Evolutionary conservation across 78 protist genomes (phyloP).

Genomic region (Dictyostelium firmibasis): DNA sequence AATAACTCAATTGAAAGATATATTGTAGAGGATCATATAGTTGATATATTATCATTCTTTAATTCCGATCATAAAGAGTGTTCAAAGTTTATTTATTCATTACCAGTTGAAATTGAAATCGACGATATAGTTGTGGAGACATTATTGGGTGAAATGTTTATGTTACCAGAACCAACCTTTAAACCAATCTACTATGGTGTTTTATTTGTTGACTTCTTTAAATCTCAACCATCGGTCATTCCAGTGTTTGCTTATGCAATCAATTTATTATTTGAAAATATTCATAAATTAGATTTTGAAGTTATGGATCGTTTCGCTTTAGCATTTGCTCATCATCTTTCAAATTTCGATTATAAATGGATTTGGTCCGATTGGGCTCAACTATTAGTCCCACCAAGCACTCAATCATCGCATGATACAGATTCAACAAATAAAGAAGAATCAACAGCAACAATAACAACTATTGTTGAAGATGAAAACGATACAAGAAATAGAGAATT

Average conservation of each 20-base stretch:
- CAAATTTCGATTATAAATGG: constrained; percentile 70
- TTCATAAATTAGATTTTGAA: constrained; percentile 55
- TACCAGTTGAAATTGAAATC: constrained; percentile 43
- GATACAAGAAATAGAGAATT: background rate
- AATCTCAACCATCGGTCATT: constrained; percentile 28
- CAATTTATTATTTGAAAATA: constrained; percentile 40
- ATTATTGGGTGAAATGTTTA: constrained; percentile 42
- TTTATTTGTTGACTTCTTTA: constrained; percentile 52
- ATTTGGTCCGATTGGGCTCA: constrained; percentile 63
- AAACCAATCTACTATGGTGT: constrained; percentile 55
- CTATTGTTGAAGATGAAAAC: background rate
- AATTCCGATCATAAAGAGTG: constrained; percentile 55
- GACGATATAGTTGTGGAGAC: constrained; percentile 69
- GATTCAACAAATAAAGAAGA: background rate
- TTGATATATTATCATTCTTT: constrained; percentile 57
- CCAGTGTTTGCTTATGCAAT: constrained; percentile 75
- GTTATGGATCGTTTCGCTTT: constrained; percentile 26
- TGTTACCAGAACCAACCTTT: constrained; percentile 40
- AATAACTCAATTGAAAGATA: constrained; percentile 52
- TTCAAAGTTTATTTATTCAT: constrained; percentile 42
- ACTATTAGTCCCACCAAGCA: background rate
- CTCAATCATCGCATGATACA: background rate
- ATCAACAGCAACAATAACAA: background rate
- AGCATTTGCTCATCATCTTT: constrained; percentile 65
- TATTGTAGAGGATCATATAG: constrained; percentile 41